These are phyloP conservation scores for Fibroporia radiculosa DNA, from an alignment of 768 basidiomycete species.

Conservation along the genomic window DNA sequence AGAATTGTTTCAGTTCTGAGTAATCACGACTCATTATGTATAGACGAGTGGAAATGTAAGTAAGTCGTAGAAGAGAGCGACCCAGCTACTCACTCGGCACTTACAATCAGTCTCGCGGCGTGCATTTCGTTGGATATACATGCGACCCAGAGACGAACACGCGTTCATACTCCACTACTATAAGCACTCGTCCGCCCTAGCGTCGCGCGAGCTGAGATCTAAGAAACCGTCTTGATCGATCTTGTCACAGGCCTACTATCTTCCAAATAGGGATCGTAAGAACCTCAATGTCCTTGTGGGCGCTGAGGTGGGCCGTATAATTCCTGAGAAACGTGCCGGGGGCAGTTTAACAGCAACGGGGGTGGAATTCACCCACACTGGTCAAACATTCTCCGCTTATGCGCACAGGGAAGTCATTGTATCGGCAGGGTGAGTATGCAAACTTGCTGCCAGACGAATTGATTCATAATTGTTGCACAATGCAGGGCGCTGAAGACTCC, in stretches of 20 bases:
- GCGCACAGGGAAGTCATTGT: slow-evolving; percentile 42
- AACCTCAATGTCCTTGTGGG: slow-evolving; percentile 22
- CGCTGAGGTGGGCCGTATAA: slow-evolving; percentile 23
- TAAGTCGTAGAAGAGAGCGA: too few relatives aligned
- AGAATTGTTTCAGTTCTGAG: not conserved
- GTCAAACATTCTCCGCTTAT: slow-evolving; percentile 24
- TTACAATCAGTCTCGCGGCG: slow-evolving; percentile 14
- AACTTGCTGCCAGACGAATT: not conserved
- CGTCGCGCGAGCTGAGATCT: too few relatives aligned
- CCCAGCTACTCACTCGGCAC: too few relatives aligned
- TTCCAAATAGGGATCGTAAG: slow-evolving; percentile 15
- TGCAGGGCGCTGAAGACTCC: slow-evolving; percentile 18
- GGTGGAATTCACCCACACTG: slow-evolving; percentile 34
- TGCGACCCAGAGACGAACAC: slow-evolving; percentile 12
- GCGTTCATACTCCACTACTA: slow-evolving; percentile 20
- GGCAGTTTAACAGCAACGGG: slow-evolving; percentile 32
- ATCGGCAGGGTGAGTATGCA: slow-evolving; percentile 8
- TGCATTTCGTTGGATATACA: slow-evolving; percentile 8
- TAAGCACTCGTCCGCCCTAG: slow-evolving; percentile 8
- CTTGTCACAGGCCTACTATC: slow-evolving; percentile 19
- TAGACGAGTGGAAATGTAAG: slow-evolving; percentile 18
- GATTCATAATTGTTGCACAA: slow-evolving; percentile 2
- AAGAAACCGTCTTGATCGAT: too few relatives aligned
- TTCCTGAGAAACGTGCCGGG: slow-evolving; percentile 5
- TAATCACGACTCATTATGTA: too few relatives aligned